These are phyloP conservation scores for Mesembryanthemum crystallinum DNA, from an alignment of 148 eudicot species.

Conservation along the genomic window DNA sequence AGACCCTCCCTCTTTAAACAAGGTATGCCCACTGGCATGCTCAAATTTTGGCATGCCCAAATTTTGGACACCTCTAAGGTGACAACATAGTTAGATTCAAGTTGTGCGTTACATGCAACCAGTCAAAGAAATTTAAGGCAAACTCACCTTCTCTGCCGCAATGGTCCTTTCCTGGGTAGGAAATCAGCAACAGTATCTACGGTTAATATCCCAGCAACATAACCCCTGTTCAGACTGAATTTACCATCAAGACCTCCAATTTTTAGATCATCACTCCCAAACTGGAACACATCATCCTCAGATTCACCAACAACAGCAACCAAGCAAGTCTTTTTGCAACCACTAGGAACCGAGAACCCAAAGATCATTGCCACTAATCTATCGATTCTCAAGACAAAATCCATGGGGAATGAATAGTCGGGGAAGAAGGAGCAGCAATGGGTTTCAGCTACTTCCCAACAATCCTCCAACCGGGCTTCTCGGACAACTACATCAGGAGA, in stretches of 20 bases:
- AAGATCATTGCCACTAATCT: constrained; percentile 74
- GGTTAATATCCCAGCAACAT: constrained; percentile 88
- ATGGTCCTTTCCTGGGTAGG: constrained; percentile 90
- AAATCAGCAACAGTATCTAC: constrained; percentile 94
- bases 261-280: constrained; percentile 69
- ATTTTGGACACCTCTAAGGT: background rate
- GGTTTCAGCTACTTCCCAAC: constrained; percentile 99
- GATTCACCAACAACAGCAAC: constrained; percentile 76
- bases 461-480: constrained; percentile 85
- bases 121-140: background rate
- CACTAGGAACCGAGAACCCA: constrained; percentile 70
- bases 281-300: constrained; percentile 40
- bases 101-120: background rate
- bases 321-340: constrained; percentile 83
- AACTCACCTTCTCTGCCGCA: constrained; percentile 78
- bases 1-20: background rate
- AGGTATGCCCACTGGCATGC: background rate
- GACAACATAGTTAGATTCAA: background rate
- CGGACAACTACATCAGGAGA: constrained; percentile 91
- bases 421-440: constrained; percentile 99
- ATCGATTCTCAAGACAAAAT: constrained; percentile 75
- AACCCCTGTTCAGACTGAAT: constrained; percentile 61
- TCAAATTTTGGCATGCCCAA: background rate
- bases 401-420: constrained; percentile 79
- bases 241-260: constrained; percentile 70